phyloP scores from a whole-genome alignment of 1,284 basidiomycete genomes.

The Phellopilus nigrolimitatus region DNA sequence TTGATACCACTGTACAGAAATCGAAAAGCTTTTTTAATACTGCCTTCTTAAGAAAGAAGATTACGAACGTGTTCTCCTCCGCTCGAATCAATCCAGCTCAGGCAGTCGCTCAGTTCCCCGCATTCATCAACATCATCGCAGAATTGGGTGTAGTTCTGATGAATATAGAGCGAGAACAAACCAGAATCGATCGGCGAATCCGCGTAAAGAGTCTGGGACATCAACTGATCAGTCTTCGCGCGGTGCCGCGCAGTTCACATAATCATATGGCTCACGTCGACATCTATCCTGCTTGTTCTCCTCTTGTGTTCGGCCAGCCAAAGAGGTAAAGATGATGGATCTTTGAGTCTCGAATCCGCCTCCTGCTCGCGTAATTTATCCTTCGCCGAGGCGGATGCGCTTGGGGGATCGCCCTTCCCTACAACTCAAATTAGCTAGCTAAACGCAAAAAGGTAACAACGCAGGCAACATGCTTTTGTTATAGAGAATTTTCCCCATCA shows the following conservation, averaged over 20 bases:
- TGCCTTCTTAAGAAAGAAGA: not conserved
- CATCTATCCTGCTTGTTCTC: slow-evolving; percentile 72
- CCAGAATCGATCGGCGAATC: slow-evolving; percentile 90
- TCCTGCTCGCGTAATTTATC: slow-evolving; percentile 55
- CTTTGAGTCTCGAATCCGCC: slow-evolving; percentile 45
- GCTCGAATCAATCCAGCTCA: slow-evolving; percentile 80
- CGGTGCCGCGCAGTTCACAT: not conserved
- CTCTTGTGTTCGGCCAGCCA: slow-evolving; percentile 55
- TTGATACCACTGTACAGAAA: slow-evolving; percentile 57
- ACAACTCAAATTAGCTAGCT: not conserved
- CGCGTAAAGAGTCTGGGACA: slow-evolving; percentile 62
- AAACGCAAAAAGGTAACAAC: not conserved
- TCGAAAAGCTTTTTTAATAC: slow-evolving; percentile 14
- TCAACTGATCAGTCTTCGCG: not conserved
- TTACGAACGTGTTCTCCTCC: slow-evolving; percentile 66
- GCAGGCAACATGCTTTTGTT: slow-evolving; percentile 75
- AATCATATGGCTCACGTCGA: slow-evolving; percentile 55
- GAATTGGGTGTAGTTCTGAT: slow-evolving; percentile 90
- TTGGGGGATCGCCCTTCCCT: slow-evolving; percentile 71
- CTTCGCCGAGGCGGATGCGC: slow-evolving; percentile 46
- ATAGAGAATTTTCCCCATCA: slow-evolving; percentile 91
- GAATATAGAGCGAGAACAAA: slow-evolving; percentile 84
- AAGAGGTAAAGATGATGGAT: slow-evolving; percentile 49
- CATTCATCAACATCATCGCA: slow-evolving; percentile 77
- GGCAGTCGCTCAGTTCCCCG: slow-evolving; percentile 63